Base-by-base conservation (phyloP, 169 alveolate genomes). In the Cytauxzoon felis region DNA sequence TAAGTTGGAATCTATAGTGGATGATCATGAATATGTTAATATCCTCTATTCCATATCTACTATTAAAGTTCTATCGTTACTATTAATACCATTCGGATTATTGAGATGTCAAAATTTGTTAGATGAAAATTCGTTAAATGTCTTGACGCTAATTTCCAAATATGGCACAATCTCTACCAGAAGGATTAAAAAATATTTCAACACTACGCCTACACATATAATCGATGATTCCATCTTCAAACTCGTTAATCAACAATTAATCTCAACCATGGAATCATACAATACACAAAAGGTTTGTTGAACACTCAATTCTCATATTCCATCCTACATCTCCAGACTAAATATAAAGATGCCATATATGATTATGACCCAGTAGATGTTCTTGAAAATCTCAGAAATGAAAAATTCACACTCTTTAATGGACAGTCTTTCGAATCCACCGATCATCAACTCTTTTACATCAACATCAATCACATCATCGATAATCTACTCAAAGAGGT, bases 121-220 rank as follows among this genome's bases (percentile, higher is more conserved):
- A 32, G 79, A 61, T 3, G 30, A 23, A 9, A 26, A 40, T 24
- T 62, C 67, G 40, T 63, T 6, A 41, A 50, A 67, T 11, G 57
- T 73, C 11, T 32, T 73, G 29, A 11, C 45, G 59, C 51, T 21
- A 24, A 26, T 42, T 3, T 45, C 72, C 16, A 73, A 63, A 49
- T 45, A 54, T 11, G 84, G 79, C 8, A 73, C 69, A 13, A 45
- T 65, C 42, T 62, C 84, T 36, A 71, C 26, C 1, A 53, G 78
- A 24, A 48, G 64, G 7, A 62, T 73, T 0, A 29, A 50, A 0
- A 66, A 73, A n/a, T 26, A 42, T 33, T 42, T 52, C 19, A 34
- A 23, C 21, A 48, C 26, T 29, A 30, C 47, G 1, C 52, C 45
- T 13, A 16, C 7, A 6, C 36, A 61, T 5, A 66, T 33, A 6